Conservation (phyloP, 192 early-diverging fungal species). For the Coemansia sp. region DNA sequence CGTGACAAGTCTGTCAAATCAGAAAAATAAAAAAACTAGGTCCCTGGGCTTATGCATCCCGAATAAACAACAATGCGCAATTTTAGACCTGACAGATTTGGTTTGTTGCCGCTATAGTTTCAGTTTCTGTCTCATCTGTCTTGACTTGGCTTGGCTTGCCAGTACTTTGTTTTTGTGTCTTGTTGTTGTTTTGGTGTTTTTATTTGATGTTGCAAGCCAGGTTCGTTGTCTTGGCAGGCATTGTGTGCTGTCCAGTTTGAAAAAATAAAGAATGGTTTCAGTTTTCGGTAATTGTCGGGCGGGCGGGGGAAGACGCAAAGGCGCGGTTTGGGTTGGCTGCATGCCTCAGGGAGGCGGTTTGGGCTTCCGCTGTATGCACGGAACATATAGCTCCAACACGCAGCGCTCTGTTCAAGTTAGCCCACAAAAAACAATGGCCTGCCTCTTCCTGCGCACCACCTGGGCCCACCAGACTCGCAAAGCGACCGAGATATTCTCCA, state of each 20-base stretch:
- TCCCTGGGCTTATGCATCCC: background rate
- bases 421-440: too few species aligned
- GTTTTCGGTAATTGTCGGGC: background rate
- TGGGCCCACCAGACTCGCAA: background rate
- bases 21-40: background rate
- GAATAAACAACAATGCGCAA: background rate
- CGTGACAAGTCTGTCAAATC: background rate
- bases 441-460: background rate
- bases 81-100: background rate
- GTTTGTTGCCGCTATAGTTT: background rate
- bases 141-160: too few species aligned
- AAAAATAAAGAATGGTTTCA: background rate
- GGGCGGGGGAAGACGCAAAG: background rate
- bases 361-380: background rate
- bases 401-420: background rate
- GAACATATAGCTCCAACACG: background rate
- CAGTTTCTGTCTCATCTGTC: background rate
- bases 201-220: background rate
- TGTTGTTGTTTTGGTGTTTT: background rate
- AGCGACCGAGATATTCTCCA: background rate
- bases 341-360: background rate
- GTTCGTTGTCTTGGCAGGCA: background rate
- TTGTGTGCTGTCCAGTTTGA: background rate
- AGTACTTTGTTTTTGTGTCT: background rate
- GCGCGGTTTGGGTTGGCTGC: background rate